These are phyloP conservation scores for Diutina ranongensis DNA, from an alignment of 1,139 yeast genomes.

Conservation along the genomic window DNA sequence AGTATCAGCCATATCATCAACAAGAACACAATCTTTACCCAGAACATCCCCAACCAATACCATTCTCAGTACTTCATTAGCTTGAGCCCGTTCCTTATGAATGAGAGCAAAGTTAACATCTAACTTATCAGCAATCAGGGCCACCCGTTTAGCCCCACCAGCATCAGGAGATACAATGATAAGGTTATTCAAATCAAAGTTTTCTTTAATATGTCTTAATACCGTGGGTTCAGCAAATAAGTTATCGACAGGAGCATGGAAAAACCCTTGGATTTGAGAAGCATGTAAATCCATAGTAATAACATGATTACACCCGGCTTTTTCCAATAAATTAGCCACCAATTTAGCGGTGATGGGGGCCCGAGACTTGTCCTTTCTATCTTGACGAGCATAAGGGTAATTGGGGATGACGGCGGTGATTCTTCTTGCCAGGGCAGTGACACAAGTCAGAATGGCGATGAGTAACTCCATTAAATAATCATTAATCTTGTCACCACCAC, in stretches of 20 bases:
- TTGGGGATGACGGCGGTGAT: conserved; percentile 93
- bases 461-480: conserved; percentile 80
- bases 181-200: conserved; percentile 49
- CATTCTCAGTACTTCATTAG: conserved; percentile 91
- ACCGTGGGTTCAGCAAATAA: conserved; percentile 93
- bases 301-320: conserved; percentile 95
- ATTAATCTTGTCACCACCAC: conserved; percentile 38
- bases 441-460: conserved; percentile 91
- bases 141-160: conserved; percentile 98
- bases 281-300: conserved; percentile 98
- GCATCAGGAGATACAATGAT: conserved; percentile 96
- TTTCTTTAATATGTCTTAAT: conserved; percentile 73
- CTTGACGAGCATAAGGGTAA: conserved; percentile 97
- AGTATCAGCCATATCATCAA: conserved; percentile 98
- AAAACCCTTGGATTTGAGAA: conserved; percentile 94
- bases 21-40: conserved; percentile 76
- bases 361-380: conserved; percentile 88
- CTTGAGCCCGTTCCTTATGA: conserved; percentile 92
- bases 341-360: conserved; percentile 97
- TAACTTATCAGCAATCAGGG: conserved; percentile 84
- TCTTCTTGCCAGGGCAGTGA: conserved; percentile 88
- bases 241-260: conserved; percentile 92
- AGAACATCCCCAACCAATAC: conserved; percentile 93
- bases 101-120: conserved; percentile 92
- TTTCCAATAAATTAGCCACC: conserved; percentile 88